phyloP scores from a whole-genome alignment of 306 rosid species.

The Medicago arabica region DNA sequence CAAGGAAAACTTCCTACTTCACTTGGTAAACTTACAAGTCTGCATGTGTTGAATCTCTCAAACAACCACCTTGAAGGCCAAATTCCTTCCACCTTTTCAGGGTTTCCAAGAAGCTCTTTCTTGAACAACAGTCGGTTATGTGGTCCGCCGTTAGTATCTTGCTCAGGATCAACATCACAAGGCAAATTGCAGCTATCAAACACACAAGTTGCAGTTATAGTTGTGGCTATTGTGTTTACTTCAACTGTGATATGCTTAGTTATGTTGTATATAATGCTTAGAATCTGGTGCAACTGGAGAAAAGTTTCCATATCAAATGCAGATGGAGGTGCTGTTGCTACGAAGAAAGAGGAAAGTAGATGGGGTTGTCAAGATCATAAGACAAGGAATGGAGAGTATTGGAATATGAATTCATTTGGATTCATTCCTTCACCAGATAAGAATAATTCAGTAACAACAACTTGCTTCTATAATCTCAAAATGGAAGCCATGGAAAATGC shows the following conservation, averaged over 20 bases:
- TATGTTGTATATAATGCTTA: conserved; percentile 78
- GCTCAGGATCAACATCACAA: conserved; percentile 54
- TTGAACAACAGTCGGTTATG: conserved; percentile 64
- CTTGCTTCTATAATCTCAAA: conserved; percentile 62
- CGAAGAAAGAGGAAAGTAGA: conserved; percentile 51
- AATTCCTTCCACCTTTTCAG: conserved; percentile 71
- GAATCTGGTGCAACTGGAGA: conserved; percentile 97
- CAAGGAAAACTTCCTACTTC: conserved; percentile 69
- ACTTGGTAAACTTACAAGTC: conserved; percentile 79
- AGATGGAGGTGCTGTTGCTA: conserved; percentile 49
- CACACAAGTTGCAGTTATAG: conserved; percentile 63
- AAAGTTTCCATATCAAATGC: conserved; percentile 66
- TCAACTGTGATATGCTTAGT: conserved; percentile 74
- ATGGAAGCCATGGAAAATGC: conserved; percentile 52
- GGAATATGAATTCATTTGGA: conserved; percentile 78
- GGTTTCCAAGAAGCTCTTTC: conserved; percentile 82
- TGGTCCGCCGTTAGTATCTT: conserved; percentile 69
- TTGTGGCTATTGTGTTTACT: conserved; percentile 78
- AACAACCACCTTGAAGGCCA: conserved; percentile 72
- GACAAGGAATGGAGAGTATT: conserved; percentile 67
- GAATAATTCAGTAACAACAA: conserved; percentile 48
- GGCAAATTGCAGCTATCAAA: conserved; percentile 57
- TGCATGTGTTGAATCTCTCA: conserved; percentile 81
- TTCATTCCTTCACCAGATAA: conserved; percentile 64
- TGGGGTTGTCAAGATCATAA: conserved; percentile 54